Evolutionary conservation across 805 yeast species (phyloP), one percentile per base, ranked within the genome.

Genomic region (Candida tibetensis): DNA sequence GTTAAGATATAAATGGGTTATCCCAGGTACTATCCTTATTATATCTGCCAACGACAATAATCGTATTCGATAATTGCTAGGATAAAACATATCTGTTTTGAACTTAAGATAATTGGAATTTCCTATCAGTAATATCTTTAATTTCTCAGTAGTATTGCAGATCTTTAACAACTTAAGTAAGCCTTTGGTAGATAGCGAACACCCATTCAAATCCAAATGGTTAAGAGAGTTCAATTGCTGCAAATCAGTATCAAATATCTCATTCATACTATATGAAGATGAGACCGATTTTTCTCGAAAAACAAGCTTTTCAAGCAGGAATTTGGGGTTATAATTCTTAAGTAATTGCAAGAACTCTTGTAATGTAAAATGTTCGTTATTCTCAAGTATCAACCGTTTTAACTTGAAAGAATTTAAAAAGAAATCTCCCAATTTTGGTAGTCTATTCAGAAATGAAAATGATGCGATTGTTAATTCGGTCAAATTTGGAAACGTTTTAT

Each of bases 331-430:
- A 38, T 58, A 59, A 43, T 55, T 61, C 19, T 51, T 46, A 8
- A 66, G 38, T 16, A 63, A 42, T 18, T 51, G 53, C n/a, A 66
- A 37, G 28, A 66, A 56, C 19, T 48, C 47, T 10, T 52, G 43
- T 15, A 68, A 36, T 4, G 60, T 37, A 17, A 67, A 50, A 18
- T 52, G 52, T 6, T 41, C 42, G 42, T 66, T 66, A 43, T 66
- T 62, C 37, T 69, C 73, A 17, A 68, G 39, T 18, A 55, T 51
- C 2, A 68, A 16, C 5, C 37, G 42, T 29, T 38, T 48, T n/a
- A 64, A 39, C 9, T 44, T 30, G 1, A 44, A 42, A 6, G 51
- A 34, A 2, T 27, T 46, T 1, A 48, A 27, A n/a, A 65, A 40
- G 31, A 64, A 58, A 3, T 44, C 43, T 3, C 69, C 67, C 16